Evolutionary conservation across 2,329 filamentous ascomycete genomes (phyloP).

Genomic region (Clonostachys sp.): DNA sequence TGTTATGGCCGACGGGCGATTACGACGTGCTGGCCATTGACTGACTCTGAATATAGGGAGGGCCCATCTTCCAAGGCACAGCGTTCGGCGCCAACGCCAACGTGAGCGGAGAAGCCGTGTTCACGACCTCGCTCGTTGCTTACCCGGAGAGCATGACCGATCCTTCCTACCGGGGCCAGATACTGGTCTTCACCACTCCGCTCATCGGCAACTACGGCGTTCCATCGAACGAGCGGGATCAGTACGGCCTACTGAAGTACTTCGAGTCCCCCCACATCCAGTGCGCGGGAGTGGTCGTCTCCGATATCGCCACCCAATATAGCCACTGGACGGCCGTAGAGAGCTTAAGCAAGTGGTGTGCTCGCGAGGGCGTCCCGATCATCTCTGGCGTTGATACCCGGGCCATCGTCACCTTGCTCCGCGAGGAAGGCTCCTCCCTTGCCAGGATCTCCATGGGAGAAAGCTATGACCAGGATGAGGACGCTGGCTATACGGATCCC

Average conservation of each 20-base stretch:
- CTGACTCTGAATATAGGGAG: conserved; percentile 70
- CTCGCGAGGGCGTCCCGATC: conserved; percentile 89
- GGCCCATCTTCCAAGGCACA: conserved; percentile 92
- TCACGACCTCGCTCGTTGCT: conserved; percentile 95
- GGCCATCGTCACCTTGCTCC: conserved; percentile 90
- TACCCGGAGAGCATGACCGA: conserved; percentile 95
- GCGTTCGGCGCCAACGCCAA: conserved; percentile 96
- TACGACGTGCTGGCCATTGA: conserved; percentile 8
- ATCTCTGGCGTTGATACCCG: conserved; percentile 97
- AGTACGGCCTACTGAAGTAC: conserved; percentile 90
- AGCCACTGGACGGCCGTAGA: conserved; percentile 99
- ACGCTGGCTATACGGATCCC: conserved; percentile 92
- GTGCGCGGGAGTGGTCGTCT: conserved; percentile 91
- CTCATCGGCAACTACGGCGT: conserved; percentile 99
- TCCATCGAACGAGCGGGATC: conserved; percentile 79
- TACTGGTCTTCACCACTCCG: conserved; percentile 96
- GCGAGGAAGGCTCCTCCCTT: conserved; percentile 94
- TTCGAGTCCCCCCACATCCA: conserved; percentile 98
- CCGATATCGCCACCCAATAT: conserved; percentile 89
- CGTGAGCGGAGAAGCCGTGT: conserved; percentile 96
- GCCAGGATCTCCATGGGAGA: conserved; percentile 93
- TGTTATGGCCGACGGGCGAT: conserved; percentile 15
- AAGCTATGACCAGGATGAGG: conserved; percentile 97
- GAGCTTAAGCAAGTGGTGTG: conserved; percentile 89
- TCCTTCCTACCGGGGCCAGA: conserved; percentile 87